A percentile compares a stretch with the other conserved stretches of the same genome.
Conservation (phyloP, 1,284 basidiomycete genomes). For the Ceratobasidium sp. region DNA sequence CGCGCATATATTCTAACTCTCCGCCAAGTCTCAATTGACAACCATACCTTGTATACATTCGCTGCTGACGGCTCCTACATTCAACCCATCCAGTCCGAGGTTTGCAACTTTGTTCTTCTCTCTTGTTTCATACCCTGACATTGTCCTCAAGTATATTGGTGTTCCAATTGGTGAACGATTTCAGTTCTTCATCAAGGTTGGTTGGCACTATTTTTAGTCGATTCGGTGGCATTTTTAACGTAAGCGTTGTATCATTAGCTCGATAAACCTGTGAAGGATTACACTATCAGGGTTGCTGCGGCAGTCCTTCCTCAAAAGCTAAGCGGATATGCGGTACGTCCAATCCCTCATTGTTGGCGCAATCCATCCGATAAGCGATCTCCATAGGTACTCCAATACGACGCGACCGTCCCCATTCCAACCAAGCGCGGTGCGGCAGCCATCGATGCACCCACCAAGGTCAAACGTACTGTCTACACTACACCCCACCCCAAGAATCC, state of each 20-base stretch:
- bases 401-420: background rate
- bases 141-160: conserved; percentile 7
- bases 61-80: conserved; percentile 43
- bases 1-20: background rate
- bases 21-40: conserved; percentile 37
- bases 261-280: conserved; percentile 33
- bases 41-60: conserved; percentile 39
- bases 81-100: conserved; percentile 36
- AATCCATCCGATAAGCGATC: too few species aligned
- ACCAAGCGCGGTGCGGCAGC: conserved; percentile 4
- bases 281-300: conserved; percentile 40
- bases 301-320: conserved; percentile 36
- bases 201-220: background rate
- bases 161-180: conserved; percentile 42
- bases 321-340: conserved; percentile 36
- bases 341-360: background rate
- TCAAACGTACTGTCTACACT: conserved; percentile 20
- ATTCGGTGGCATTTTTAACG: background rate
- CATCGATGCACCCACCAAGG: conserved; percentile 8
- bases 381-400: conserved; percentile 26
- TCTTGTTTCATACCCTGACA: background rate
- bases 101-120: background rate
- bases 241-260: conserved; percentile 4
- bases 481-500: conserved; percentile 33
- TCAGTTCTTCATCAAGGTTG: conserved; percentile 40